phyloP scores from a whole-genome alignment of 2,329 filamentous ascomycete species.

The Coniochaeta ligniaria region DNA sequence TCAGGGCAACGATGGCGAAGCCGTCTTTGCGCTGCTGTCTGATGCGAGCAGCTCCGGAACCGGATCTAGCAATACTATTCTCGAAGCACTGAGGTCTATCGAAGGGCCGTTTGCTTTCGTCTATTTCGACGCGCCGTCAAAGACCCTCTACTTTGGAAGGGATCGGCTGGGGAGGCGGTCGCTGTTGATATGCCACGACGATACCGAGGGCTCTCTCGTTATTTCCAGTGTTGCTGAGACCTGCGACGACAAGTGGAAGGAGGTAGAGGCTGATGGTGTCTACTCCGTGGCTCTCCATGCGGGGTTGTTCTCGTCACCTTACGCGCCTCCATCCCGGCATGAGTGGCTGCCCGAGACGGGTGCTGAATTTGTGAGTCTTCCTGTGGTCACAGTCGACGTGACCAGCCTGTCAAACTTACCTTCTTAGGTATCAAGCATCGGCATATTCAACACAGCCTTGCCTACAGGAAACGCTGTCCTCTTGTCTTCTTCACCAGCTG shows the following conservation, averaged over 20 bases:
- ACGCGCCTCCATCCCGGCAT: constrained; percentile 13
- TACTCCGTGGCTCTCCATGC: constrained; percentile 55
- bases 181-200: constrained; percentile 53
- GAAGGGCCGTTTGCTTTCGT: constrained; percentile 82
- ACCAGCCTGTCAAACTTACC: constrained; percentile 30
- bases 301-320: background rate
- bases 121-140: constrained; percentile 60
- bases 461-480: constrained; percentile 22
- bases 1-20: constrained; percentile 71
- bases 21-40: constrained; percentile 55
- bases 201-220: constrained; percentile 35
- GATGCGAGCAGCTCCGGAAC: constrained; percentile 26
- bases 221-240: constrained; percentile 66
- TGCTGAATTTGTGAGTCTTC: constrained; percentile 37
- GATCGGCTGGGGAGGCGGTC: constrained; percentile 86
- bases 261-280: constrained; percentile 80
- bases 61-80: constrained; percentile 24
- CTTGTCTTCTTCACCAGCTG: constrained; percentile 36
- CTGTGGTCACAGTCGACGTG: background rate
- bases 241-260: constrained; percentile 52
- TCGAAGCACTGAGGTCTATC: constrained; percentile 43
- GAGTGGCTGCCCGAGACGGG: constrained; percentile 25
- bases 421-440: constrained; percentile 45
- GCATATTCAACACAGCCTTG: constrained; percentile 40
- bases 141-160: constrained; percentile 70